These are phyloP conservation scores for Wolfiporia cocos DNA, from an alignment of 1,284 basidiomycete species.

Conservation along the genomic window DNA sequence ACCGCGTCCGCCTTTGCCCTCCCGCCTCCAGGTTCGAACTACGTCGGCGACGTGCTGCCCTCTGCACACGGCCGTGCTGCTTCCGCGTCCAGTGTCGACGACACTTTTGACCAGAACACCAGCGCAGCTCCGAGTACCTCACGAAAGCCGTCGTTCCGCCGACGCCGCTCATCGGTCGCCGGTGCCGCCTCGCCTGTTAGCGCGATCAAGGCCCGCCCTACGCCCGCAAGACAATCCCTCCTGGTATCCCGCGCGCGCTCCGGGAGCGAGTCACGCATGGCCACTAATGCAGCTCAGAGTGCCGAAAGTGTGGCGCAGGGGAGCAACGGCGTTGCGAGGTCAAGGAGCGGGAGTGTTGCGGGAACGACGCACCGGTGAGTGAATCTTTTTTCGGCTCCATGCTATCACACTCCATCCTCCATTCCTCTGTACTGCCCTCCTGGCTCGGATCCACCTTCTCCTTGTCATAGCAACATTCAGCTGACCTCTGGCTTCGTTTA, in stretches of 20 bases:
- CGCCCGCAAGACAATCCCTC: conserved; percentile 15
- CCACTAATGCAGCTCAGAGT: conserved; percentile 1
- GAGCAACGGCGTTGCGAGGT: too few species aligned
- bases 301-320: conserved; percentile 11
- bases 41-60: conserved; percentile 14
- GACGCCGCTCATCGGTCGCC: conserved; percentile 23
- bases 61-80: too few species aligned
- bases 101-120: too few species aligned
- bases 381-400: conserved; percentile 1
- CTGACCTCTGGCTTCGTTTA: too few species aligned
- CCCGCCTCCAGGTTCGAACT: conserved; percentile 7
- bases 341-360: conserved; percentile 25
- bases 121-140: too few species aligned
- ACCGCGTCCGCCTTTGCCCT: conserved; percentile 15
- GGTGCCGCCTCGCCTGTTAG: conserved; percentile 20
- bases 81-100: too few species aligned
- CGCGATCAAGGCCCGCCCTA: conserved; percentile 16
- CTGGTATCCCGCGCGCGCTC: conserved; percentile 15
- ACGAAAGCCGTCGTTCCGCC: too few species aligned
- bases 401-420: too few species aligned
- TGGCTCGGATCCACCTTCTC: too few species aligned
- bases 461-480: too few species aligned
- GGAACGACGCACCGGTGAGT: conserved; percentile 18
- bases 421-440: too few species aligned
- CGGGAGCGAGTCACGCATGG: conserved; percentile 20